phyloP scores from a whole-genome alignment of 2,329 filamentous ascomycete genomes.

The Paradendryphiella salina region DNA sequence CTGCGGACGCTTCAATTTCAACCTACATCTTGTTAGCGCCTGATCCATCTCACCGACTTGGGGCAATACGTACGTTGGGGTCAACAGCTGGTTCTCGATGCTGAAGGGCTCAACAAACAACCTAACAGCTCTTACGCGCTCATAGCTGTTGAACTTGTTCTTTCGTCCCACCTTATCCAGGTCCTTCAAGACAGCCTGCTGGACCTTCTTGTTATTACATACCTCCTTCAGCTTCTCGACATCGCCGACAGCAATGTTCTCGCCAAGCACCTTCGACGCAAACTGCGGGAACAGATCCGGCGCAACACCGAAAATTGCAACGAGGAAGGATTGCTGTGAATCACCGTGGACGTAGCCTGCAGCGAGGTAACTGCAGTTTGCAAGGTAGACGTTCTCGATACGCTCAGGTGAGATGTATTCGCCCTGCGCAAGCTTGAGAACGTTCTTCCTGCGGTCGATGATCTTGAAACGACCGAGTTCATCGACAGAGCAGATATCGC shows the following conservation, averaged over 20 bases:
- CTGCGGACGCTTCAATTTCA: constrained; percentile 73
- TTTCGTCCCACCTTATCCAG: constrained; percentile 77
- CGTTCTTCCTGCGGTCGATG: constrained; percentile 97
- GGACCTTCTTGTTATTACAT: constrained; percentile 69
- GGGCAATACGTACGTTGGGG: constrained; percentile 72
- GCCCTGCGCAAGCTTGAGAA: constrained; percentile 96
- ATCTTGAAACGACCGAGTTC: constrained; percentile 85
- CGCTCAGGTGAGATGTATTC: constrained; percentile 98
- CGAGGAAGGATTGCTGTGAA: constrained; percentile 75
- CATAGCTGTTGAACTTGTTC: constrained; percentile 90
- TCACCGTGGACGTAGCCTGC: constrained; percentile 92
- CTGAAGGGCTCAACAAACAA: constrained; percentile 88
- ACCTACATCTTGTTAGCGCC: constrained; percentile 48
- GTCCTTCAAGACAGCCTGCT: constrained; percentile 74
- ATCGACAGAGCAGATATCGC: constrained; percentile 87
- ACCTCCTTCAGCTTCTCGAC: constrained; percentile 67
- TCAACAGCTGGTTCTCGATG: constrained; percentile 87
- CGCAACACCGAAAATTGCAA: constrained; percentile 86
- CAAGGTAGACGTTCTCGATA: constrained; percentile 91
- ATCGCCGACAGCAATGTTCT: constrained; percentile 66
- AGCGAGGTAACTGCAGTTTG: constrained; percentile 74
- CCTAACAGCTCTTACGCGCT: constrained; percentile 74
- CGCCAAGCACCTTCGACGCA: constrained; percentile 74
- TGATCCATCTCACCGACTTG: background rate
- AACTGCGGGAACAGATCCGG: constrained; percentile 81